Conservation (phyloP, 2,329 filamentous ascomycete species). For the Metarhizium anisopliae region DNA sequence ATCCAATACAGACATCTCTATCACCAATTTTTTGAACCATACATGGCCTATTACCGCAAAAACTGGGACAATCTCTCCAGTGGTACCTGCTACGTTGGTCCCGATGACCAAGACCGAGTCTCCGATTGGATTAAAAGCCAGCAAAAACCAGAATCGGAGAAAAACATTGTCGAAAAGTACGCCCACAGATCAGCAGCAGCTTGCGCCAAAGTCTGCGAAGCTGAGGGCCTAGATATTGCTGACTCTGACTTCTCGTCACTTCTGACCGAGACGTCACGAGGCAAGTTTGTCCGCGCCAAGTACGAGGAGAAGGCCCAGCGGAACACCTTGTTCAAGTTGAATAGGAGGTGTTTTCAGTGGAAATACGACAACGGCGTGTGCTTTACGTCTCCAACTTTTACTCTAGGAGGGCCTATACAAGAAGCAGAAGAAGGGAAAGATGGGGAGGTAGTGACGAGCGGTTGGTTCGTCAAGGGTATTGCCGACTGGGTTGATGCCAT, state of each 20-base stretch:
- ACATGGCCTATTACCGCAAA: constrained; percentile 30
- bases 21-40: constrained; percentile 35
- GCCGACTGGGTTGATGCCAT: constrained; percentile 35
- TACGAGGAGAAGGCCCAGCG: constrained; percentile 14
- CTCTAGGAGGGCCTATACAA: constrained; percentile 29
- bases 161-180: constrained; percentile 31
- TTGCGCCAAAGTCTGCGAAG: constrained; percentile 41
- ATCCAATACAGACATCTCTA: constrained; percentile 42
- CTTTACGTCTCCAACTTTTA: constrained; percentile 34
- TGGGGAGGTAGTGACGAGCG: constrained; percentile 27
- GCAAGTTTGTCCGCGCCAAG: constrained; percentile 17
- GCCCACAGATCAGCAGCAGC: constrained; percentile 36
- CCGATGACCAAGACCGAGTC: constrained; percentile 25
- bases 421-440: constrained; percentile 13
- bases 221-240: constrained; percentile 26
- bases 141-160: constrained; percentile 29
- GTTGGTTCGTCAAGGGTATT: constrained; percentile 38
- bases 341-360: constrained; percentile 37
- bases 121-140: constrained; percentile 21
- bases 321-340: constrained; percentile 18
- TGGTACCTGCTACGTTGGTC: constrained; percentile 34
- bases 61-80: constrained; percentile 47
- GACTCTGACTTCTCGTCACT: constrained; percentile 23
- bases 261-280: constrained; percentile 18
- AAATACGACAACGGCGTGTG: constrained; percentile 34